Evolutionary conservation across 192 early-diverging fungal genomes (phyloP).

Genomic region (Funneliformis geosporum): DNA sequence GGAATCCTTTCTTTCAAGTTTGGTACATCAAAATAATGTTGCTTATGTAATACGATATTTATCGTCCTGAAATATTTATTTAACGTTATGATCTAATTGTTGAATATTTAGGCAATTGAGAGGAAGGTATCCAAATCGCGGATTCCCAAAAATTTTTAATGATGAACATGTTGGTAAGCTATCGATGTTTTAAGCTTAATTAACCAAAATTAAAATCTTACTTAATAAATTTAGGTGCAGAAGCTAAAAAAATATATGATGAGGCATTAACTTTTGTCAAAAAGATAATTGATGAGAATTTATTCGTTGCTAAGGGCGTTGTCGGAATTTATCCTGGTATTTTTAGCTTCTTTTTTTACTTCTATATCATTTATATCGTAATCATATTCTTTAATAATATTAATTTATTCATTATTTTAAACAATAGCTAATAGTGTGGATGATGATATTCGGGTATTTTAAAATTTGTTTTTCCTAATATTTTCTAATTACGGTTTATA

Average conservation of each 20-base stretch:
- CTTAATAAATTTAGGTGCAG: constrained; percentile 44
- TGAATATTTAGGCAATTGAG: constrained; percentile 66
- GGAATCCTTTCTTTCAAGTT: constrained; percentile 99
- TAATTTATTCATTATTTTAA: not conserved
- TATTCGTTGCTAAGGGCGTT: constrained; percentile 73
- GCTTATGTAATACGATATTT: not conserved
- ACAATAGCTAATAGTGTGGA: constrained; percentile 72
- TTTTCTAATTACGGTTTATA: not conserved
- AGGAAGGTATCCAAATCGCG: constrained; percentile 95
- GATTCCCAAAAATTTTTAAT: constrained; percentile 96
- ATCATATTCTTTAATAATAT: not conserved
- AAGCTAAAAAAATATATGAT: constrained; percentile 87
- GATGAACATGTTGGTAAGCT: constrained; percentile 82
- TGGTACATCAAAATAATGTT: constrained; percentile 50
- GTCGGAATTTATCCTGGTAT: constrained; percentile 79
- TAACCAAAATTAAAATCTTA: too few species aligned
- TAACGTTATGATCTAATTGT: too few species aligned
- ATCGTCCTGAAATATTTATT: too few species aligned
- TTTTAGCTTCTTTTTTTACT: not conserved
- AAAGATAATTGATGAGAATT: constrained; percentile 74
- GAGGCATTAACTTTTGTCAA: constrained; percentile 84
- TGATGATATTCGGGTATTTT: constrained; percentile 81
- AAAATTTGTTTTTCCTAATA: not conserved
- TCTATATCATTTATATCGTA: not conserved
- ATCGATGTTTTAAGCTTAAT: not conserved